Evolutionary conservation across 139 green algal genomes (phyloP).

Genomic region (Picochlorum costavermella): DNA sequence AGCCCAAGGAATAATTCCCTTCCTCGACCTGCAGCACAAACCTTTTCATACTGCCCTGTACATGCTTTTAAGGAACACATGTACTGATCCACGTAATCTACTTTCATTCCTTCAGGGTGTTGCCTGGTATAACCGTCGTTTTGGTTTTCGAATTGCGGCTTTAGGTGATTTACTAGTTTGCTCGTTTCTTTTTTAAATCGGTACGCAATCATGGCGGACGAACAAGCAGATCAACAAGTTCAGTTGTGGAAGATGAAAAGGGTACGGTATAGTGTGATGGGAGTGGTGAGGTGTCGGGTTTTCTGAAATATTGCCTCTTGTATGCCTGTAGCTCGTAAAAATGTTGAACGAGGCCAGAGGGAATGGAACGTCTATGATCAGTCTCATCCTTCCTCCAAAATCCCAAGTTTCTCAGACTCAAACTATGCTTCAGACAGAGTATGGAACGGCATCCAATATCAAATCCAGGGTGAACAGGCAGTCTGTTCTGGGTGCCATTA

Average conservation of each 20-base stretch:
- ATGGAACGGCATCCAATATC: slow-evolving; percentile 98
- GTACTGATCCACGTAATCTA: no score
- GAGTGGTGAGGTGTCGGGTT: neutral
- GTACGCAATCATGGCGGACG: slow-evolving; percentile 24
- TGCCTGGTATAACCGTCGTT: no score
- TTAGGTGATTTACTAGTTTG: no score
- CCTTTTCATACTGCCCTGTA: no score
- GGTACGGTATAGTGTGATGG: slow-evolving; percentile 33
- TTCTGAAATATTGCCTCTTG: neutral
- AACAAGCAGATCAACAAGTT: slow-evolving; percentile 67
- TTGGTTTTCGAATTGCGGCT: no score
- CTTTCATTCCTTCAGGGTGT: no score
- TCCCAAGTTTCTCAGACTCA: slow-evolving; percentile 87
- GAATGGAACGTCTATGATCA: slow-evolving; percentile 99
- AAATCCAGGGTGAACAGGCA: slow-evolving; percentile 97
- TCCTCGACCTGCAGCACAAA: no score
- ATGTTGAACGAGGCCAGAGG: slow-evolving; percentile 69
- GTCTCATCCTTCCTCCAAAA: slow-evolving; percentile 95
- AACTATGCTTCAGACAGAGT: slow-evolving; percentile 98
- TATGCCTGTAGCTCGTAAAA: slow-evolving; percentile 72
- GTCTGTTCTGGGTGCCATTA: slow-evolving; percentile 96
- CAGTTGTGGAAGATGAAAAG: slow-evolving; percentile 93
- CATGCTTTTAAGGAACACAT: no score
- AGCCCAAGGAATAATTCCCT: no score
- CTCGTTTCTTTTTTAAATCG: neutral